Base-by-base conservation (phyloP, 129 eudicot genomes). In the Flaveria sonorensis region DNA sequence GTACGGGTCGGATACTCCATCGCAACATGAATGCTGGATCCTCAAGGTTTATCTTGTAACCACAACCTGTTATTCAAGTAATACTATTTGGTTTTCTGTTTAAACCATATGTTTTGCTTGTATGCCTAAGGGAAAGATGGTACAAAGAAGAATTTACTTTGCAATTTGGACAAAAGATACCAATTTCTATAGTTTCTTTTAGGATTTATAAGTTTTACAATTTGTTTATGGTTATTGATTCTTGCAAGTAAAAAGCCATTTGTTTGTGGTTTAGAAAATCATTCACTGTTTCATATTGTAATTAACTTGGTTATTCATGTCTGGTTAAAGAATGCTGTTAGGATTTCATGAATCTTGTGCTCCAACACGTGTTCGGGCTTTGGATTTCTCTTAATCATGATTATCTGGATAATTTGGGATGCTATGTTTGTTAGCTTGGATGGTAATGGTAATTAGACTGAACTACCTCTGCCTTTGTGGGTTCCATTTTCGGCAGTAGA, bases 1-100 rank as follows among this genome's bases (percentile, higher is more conserved):
- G 81, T 28, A 62, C 70, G 40, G 84, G 87, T 15, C 81, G 88
- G 77, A 78, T 92, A 47, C 86, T 92, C 71, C 97, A 89, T 79
- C 92, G 96, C 74, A 92, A 84, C 51, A 45, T 88, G 61, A 87
- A 84, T 77, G 91, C 91, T 45, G 93, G 81, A 14, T 76, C 90
- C 4, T 77, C 94, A 11, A 87, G 95, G 92, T 86, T 23, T 73
- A n/a, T 57, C 63, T 40, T 15, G 57, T 16, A 8, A 26, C 30
- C 26, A 20, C 7, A 72, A 26, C 11, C 20, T 53, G n/a, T 36
- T 62, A 13, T 30, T 53, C 20, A 48, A 48, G 71, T 62, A 5
- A 3, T 74, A 20, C 43, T 15, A 7, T 20, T n/a, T 76, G 43
- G 28, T 2, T 51, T 36, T 32, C 10, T 64, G 14, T 61, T 63